phyloP scores from a whole-genome alignment of 148 eudicot genomes.

The Silene conica region DNA sequence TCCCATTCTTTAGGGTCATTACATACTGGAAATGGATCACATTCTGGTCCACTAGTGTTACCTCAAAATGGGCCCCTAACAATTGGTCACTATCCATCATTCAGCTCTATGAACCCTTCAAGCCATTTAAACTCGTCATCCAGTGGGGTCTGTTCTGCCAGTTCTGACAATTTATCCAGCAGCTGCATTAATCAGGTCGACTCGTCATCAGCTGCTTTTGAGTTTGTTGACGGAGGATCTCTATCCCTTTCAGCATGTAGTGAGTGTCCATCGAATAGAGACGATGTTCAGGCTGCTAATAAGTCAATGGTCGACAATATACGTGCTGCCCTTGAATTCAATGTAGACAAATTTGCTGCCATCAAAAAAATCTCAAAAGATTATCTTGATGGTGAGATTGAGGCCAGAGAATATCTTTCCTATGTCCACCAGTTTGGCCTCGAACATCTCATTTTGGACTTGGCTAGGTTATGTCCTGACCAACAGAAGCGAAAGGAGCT shows the following conservation, averaged over 20 bases:
- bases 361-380: slow-evolving; percentile 68
- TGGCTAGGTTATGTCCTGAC: slow-evolving; percentile 80
- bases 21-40: slow-evolving; percentile 29
- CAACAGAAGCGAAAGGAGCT: slow-evolving; percentile 57
- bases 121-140: slow-evolving; percentile 10
- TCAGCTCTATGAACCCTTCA: slow-evolving; percentile 11
- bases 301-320: slow-evolving; percentile 68
- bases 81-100: slow-evolving; percentile 13
- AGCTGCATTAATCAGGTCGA: slow-evolving; percentile 28
- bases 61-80: slow-evolving; percentile 18
- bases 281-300: slow-evolving; percentile 51
- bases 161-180: slow-evolving; percentile 30
- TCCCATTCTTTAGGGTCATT: slow-evolving; percentile 28
- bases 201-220: slow-evolving; percentile 50
- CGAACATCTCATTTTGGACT: slow-evolving; percentile 64
- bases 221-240: slow-evolving; percentile 33
- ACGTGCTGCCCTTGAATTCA: slow-evolving; percentile 50
- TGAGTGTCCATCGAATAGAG: slow-evolving; percentile 30
- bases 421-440: slow-evolving; percentile 73
- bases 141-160: slow-evolving; percentile 19
- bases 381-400: slow-evolving; percentile 64
- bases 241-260: slow-evolving; percentile 22
- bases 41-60: slow-evolving; percentile 28
- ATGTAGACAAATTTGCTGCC: slow-evolving; percentile 54
- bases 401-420: slow-evolving; percentile 51